These are phyloP conservation scores for Gigaspora rosea DNA, from an alignment of 192 early-diverging fungal species.

Conservation along the genomic window DNA sequence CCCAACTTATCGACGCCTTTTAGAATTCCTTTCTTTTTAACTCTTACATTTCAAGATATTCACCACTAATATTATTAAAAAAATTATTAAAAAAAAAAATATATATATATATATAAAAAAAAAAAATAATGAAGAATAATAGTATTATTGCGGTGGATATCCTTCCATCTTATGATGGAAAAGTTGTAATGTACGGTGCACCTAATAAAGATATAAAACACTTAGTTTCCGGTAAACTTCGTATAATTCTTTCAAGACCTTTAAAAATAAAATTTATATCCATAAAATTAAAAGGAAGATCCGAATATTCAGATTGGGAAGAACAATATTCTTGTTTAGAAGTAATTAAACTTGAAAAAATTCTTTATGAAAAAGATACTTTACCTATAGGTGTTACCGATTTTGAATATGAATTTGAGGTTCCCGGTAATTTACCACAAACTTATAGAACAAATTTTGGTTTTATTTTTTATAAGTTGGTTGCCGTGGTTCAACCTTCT, in stretches of 20 bases:
- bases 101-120: too few relatives aligned
- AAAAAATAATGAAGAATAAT: not conserved
- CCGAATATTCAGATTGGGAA: slow-evolving; percentile 33
- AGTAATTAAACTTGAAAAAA: slow-evolving; percentile 14
- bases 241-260: slow-evolving; percentile 24
- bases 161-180: slow-evolving; percentile 24
- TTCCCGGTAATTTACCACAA: slow-evolving; percentile 24
- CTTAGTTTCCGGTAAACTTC: slow-evolving; percentile 23
- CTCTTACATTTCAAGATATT: too few relatives aligned
- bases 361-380: not conserved
- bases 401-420: slow-evolving; percentile 28
- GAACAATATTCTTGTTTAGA: slow-evolving; percentile 30
- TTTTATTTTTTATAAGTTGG: slow-evolving; percentile 24
- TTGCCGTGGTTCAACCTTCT: slow-evolving; percentile 25
- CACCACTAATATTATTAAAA: too few relatives aligned
- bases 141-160: slow-evolving; percentile 32
- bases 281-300: slow-evolving; percentile 31
- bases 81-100: too few relatives aligned
- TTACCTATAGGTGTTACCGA: slow-evolving; percentile 24
- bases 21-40: too few relatives aligned
- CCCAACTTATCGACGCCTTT: too few relatives aligned
- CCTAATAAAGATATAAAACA: slow-evolving; percentile 20
- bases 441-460: slow-evolving; percentile 29
- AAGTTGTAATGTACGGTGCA: slow-evolving; percentile 27
- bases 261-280: slow-evolving; percentile 21